A percentile compares a stretch with the other conserved stretches of the same genome.
Evolutionary conservation across 306 rosid genomes (phyloP).

Genomic region (Lathyrus tuberosus): DNA sequence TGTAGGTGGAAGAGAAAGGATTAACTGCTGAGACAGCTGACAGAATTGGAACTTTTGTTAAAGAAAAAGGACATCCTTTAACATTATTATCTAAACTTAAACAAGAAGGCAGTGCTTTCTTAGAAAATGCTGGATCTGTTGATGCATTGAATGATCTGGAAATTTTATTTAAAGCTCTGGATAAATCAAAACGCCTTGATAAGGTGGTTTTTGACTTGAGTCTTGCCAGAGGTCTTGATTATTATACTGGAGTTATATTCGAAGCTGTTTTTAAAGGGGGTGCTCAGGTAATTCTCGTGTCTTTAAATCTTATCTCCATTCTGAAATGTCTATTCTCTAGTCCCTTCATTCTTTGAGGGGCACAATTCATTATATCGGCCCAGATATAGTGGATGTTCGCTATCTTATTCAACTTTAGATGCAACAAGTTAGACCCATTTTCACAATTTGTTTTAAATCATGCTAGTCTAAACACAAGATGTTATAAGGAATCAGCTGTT

Average conservation of each 20-base stretch:
- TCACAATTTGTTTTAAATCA: slow-evolving; percentile 2
- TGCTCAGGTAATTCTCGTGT: slow-evolving; percentile 61
- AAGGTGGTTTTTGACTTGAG: slow-evolving; percentile 92
- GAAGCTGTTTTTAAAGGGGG: slow-evolving; percentile 95
- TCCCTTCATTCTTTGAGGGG: not conserved
- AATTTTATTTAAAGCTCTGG: slow-evolving; percentile 79
- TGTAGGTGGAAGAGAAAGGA: slow-evolving; percentile 91
- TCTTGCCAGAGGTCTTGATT: slow-evolving; percentile 97
- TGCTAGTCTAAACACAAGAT: slow-evolving; percentile 9
- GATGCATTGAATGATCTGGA: slow-evolving; percentile 82
- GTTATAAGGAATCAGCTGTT: not conserved
- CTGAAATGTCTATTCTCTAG: slow-evolving; percentile 6
- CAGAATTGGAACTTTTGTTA: slow-evolving; percentile 75
- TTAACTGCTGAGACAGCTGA: slow-evolving; percentile 75
- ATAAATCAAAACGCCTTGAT: slow-evolving; percentile 65
- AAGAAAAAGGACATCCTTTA: slow-evolving; percentile 82
- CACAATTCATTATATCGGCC: not conserved
- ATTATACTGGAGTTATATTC: slow-evolving; percentile 89
- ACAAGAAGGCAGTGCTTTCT: slow-evolving; percentile 70
- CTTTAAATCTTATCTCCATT: slow-evolving; percentile 18
- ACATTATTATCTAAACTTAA: slow-evolving; percentile 69
- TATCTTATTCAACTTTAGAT: slow-evolving; percentile 2
- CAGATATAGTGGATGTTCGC: not conserved
- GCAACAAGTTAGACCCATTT: slow-evolving; percentile 20
- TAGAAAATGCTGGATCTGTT: slow-evolving; percentile 54